Evolutionary conservation across 768 basidiomycete species (phyloP), one percentile per base, ranked within the genome.

Genomic region (Coprinellus micaceus): DNA sequence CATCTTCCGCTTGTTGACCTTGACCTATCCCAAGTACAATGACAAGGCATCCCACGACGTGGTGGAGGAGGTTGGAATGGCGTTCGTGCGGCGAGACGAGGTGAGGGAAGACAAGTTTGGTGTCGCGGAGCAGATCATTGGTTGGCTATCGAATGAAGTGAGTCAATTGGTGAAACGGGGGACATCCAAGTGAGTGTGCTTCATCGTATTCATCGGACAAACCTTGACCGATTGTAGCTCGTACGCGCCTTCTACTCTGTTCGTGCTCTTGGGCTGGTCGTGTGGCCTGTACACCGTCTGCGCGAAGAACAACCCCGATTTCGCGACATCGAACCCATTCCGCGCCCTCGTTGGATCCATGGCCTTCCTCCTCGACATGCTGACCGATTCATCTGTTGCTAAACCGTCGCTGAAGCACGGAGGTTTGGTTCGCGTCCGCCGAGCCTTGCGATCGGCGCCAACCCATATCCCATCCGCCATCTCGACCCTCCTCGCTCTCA

Each of bases 21-120:
- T 83, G 51, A 93, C 89, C 0, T 89, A 91, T 68, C 83, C 89
- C 15, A 83, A 87, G 62, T 94, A 94, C 75, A 73, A 82, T 43
- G 93, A 95, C 67, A 68, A 77, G 2, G 65, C 76, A 47, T 94
- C 92, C 1, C 77, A 86, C 58, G 78, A 82, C 54, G 89, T 88
- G 2, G 88, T 90, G 0, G 85, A 91, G 63, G 71, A 72, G 1
- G 78, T 92, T 28, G 84, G 82, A 0, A 78, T 82, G 66, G 81
- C 82, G 46, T 63, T 94, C 53, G 80, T 91, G 19, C 72, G 74
- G 24, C 81, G 81, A 36, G 89, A 92, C 61, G 82, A 85, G 57
- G 57, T 74, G n/a, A 72, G 77, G 10, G 78, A 78, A 19, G 37
- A 28, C 22, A 82, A 77, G 60, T 65, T 84, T 15, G 86, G 86